A percentile compares a stretch with the other conserved stretches of the same genome.
These are phyloP conservation scores for Simplicillium aogashimaense DNA, from an alignment of 2,329 filamentous ascomycete genomes.

Conservation along the genomic window DNA sequence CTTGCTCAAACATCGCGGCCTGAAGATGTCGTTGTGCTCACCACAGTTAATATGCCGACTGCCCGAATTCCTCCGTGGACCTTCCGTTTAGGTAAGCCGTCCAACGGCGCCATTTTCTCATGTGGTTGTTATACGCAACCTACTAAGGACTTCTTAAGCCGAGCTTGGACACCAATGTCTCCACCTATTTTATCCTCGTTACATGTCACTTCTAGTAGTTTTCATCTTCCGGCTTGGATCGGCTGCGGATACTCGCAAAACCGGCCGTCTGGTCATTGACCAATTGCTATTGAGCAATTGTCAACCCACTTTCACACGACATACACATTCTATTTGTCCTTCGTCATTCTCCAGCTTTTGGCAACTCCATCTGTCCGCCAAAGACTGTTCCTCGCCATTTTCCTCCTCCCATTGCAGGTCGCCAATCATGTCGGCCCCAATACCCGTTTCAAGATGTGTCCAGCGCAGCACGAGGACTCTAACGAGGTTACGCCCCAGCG, in stretches of 20 bases:
- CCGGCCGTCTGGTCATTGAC: background rate
- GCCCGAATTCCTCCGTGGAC: background rate
- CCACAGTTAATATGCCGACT: too few species aligned
- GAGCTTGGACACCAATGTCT: background rate
- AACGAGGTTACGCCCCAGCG: conserved; percentile 15
- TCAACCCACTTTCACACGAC: conserved; percentile 3
- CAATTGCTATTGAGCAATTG: conserved; percentile 8
- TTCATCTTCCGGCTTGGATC: background rate
- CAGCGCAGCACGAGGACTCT: conserved; percentile 25
- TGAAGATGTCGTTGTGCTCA: background rate
- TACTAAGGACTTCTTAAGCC: background rate
- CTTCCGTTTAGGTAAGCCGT: background rate
- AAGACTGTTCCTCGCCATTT: conserved; percentile 1
- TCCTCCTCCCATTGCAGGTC: conserved; percentile 6
- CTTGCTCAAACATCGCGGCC: background rate
- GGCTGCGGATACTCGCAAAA: background rate
- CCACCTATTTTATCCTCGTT: background rate
- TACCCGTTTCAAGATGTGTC: conserved; percentile 28
- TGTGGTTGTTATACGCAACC: background rate
- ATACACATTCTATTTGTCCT: background rate
- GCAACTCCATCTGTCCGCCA: background rate
- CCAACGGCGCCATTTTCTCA: background rate
- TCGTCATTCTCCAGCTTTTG: background rate
- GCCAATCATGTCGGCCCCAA: conserved; percentile 22
- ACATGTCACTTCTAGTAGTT: background rate